A percentile compares a stretch with the other conserved stretches of the same genome.
phyloP scores from a whole-genome alignment of 768 basidiomycete genomes.

The Tephrocybe sp. region DNA sequence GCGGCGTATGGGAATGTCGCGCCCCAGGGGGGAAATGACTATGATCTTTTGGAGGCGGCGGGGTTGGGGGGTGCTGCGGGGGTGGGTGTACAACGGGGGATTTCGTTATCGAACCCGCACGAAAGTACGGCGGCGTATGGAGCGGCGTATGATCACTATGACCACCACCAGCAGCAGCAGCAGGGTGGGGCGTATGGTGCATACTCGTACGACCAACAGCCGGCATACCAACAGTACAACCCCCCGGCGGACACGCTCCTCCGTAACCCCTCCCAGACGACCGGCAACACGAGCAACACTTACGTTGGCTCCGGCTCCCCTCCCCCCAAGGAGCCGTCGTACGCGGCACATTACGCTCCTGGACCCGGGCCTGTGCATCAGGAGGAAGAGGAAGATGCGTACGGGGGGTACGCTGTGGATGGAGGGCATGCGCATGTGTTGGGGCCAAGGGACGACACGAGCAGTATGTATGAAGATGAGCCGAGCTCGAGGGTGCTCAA shows the following conservation, averaged over 20 bases:
- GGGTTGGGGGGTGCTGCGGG: conserved; percentile 12
- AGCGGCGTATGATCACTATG: no score
- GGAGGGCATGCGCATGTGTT: neutral
- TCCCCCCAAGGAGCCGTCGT: neutral
- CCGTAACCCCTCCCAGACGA: neutral
- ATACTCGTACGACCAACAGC: neutral
- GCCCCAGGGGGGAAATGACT: neutral
- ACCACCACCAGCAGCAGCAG: neutral
- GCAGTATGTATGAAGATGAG: neutral
- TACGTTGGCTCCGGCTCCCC: neutral
- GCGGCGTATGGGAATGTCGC: conserved; percentile 1
- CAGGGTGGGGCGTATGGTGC: neutral
- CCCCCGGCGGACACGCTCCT: neutral
- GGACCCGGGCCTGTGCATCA: conserved; percentile 1
- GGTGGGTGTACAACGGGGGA: conserved; percentile 16
- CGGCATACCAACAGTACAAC: neutral
- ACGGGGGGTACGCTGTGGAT: conserved; percentile 30
- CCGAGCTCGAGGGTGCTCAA: neutral
- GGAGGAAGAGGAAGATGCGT: conserved; percentile 28
- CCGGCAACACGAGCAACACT: neutral
- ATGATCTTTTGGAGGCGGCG: conserved; percentile 21
- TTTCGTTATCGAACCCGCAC: no score
- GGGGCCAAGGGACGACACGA: neutral
- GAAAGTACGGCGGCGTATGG: no score
- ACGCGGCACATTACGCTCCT: neutral